Conservation (phyloP, 768 basidiomycete genomes). For the Neoboletus brunneissimus region DNA sequence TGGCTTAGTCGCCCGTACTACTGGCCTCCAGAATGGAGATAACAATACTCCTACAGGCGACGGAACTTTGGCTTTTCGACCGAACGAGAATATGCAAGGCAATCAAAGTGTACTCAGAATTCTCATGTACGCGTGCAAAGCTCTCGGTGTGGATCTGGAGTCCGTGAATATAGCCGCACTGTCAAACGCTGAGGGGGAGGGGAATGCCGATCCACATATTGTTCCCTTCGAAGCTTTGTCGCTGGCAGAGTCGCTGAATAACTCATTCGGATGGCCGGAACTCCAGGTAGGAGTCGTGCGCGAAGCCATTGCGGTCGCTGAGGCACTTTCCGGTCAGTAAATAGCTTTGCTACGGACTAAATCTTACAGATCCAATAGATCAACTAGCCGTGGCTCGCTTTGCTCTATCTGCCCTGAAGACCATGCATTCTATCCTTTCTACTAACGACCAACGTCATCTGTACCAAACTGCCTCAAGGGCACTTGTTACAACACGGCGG, state of each 20-base stretch:
- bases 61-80: constrained; percentile 65
- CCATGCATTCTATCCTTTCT: constrained; percentile 64
- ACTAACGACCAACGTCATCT: constrained; percentile 79
- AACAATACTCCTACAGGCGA: constrained; percentile 19
- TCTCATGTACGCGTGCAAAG: constrained; percentile 69
- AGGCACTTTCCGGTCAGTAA: constrained; percentile 79
- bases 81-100: constrained; percentile 72
- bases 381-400: constrained; percentile 83
- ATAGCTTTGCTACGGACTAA: background rate
- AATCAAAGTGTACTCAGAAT: constrained; percentile 79
- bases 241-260: constrained; percentile 36
- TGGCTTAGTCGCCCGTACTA: constrained; percentile 49
- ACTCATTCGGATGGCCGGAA: constrained; percentile 89
- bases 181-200: constrained; percentile 23
- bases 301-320: constrained; percentile 88
- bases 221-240: constrained; percentile 39
- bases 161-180: constrained; percentile 53
- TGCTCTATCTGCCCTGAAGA: constrained; percentile 81
- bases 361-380: constrained; percentile 47
- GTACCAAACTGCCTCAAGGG: constrained; percentile 67
- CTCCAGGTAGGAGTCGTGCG: constrained; percentile 91
- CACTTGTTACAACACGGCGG: constrained; percentile 69
- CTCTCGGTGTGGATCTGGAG: constrained; percentile 80
- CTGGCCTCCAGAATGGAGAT: constrained; percentile 35
- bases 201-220: constrained; percentile 9